Base-by-base conservation (phyloP, 2,329 filamentous ascomycete genomes). In the Balansia obtecta region DNA sequence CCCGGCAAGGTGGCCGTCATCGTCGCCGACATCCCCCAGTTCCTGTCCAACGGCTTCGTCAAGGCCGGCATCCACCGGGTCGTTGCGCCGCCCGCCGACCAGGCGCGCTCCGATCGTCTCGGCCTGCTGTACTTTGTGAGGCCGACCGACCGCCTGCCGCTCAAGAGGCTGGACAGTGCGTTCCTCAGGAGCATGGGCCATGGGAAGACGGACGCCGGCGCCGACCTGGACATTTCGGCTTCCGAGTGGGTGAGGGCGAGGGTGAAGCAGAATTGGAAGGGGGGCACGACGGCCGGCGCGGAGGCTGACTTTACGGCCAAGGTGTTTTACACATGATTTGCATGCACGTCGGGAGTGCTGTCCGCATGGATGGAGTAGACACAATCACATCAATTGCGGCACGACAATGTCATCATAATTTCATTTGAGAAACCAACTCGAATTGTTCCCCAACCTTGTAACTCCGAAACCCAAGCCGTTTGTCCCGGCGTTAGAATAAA, bases 381-480 rank as follows among this genome's bases (percentile, higher is more conserved):
- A 33, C n/a, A n/a, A 34, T 32, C 16, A 27, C 22, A 22, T 22
- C 2, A 22, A n/a, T 18, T 41, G 43, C 40, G 39, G 43, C 46
- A 13, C 50, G 47, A 47, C 50, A 41, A 27, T 59, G 62, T 59
- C 63, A 65, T 63, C 61, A 67, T 68, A 63, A 63, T 65, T 56
- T 59, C 57, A 61, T 60, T 64, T 59, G 59, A 57, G 59, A 55
- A 59, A 60, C 61, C 56, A 58, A 63, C 64, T 57, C 60, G 56
- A 62, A 60, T 47, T 59, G 58, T 65, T 61, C 61, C 61, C 61
- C 56, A 60, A 67, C 68, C 65, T 68, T 65, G 60, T n/a, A 68
- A 69, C 66, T 67, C 66, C 65, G 60, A 61, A 61, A 68, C 60
- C 64, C 64, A 65, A 65, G 53, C 54, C 55, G 13, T 55, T 46